phyloP scores from a whole-genome alignment of 2,329 filamentous ascomycete genomes.

The Sporothrix inflata region DNA sequence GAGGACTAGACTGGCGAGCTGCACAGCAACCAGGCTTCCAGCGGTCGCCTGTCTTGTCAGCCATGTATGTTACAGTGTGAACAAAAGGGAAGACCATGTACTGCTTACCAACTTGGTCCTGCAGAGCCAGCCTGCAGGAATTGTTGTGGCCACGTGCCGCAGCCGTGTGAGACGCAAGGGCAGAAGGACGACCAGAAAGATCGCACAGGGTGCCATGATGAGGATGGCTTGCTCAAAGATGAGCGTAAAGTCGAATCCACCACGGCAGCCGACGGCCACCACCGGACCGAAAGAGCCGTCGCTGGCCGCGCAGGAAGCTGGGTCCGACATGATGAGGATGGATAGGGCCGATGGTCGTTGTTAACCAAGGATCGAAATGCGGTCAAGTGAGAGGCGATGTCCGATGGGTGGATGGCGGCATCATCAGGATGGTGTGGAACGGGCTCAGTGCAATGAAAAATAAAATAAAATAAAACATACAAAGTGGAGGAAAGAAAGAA shows the following conservation, averaged over 20 bases:
- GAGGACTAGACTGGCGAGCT: not conserved
- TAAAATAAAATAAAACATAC: no score
- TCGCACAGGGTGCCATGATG: conserved; percentile 45
- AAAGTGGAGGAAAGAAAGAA: not conserved
- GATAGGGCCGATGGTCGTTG: no score
- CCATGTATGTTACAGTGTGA: not conserved
- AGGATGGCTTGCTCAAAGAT: conserved; percentile 49
- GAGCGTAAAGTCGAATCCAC: conserved; percentile 38
- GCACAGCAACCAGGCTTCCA: not conserved
- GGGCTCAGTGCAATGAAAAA: not conserved
- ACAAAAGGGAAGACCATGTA: not conserved
- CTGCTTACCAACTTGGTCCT: not conserved
- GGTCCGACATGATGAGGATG: not conserved
- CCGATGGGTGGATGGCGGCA: not conserved
- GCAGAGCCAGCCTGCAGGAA: not conserved
- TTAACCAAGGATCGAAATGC: not conserved
- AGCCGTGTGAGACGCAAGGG: not conserved
- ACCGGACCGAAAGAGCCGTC: not conserved
- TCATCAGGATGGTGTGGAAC: not conserved
- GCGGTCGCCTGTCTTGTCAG: not conserved
- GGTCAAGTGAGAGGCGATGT: not conserved
- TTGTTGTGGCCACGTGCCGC: not conserved
- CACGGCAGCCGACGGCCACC: not conserved
- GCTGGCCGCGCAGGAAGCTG: not conserved
- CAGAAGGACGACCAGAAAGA: not conserved